Base-by-base conservation (phyloP, 2,329 filamentous ascomycete species). In the Ophiostoma sp. region DNA sequence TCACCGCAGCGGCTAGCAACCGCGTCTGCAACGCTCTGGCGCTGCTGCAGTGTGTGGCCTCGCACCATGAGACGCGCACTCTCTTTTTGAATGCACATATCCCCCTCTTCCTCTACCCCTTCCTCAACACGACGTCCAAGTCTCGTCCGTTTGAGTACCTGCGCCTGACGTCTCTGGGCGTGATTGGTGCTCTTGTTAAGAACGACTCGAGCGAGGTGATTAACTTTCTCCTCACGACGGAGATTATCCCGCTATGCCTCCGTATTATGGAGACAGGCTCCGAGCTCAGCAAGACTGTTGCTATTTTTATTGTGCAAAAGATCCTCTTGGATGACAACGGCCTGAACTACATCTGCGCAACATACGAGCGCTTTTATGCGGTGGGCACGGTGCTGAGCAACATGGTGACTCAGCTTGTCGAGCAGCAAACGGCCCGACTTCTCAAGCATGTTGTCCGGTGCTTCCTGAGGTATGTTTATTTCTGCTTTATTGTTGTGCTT, bases 281-380 rank as follows among this genome's bases (percentile, higher is more conserved):
- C 0, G 95, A 99, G 81, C 86, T 99, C 72, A 97, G 93, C 84
- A 99, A 99, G 84, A 99, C 95, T 0, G 95, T 99, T 17, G 95
- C 95, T 71, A 99, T 99, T 76, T 99, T 99, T 83, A 99, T 99
- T 76, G 95, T 99, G 23, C 95, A 99, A 81, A 99, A 99, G 85
- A 99, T 99, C 35, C 83, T 99, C 68, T 87, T 99, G 2, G 95
- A 99, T 77, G 95, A 99, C 76, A 94, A 96, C 76, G 95, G 95
- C 4, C 86, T 99, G 73, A 95, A 95, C 77, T 99, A 99, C 80
- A 99, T 99, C 71, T 99, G 95, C 81, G 94, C 96, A 74, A 99
- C 95, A 0, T 99, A 99, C 76, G 95, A 99, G 83, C 88, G 95
- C 27, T 99, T 99, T 81, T 99, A 98, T 76, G 95, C 95, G 8